Evolutionary conservation across 129 eudicot species (phyloP).

Genomic region (Kitagawia praeruptora): DNA sequence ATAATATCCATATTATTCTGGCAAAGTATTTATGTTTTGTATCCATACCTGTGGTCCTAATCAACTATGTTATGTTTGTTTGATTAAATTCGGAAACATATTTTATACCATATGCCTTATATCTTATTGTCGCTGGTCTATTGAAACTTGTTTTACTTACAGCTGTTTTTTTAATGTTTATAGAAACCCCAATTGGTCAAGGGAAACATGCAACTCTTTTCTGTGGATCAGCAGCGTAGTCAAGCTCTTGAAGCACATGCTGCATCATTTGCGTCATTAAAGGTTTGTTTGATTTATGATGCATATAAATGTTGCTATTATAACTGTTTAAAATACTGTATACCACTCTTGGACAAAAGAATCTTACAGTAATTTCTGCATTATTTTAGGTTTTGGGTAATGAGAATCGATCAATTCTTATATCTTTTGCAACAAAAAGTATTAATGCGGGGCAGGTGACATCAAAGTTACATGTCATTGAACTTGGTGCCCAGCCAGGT

Average conservation of each 20-base stretch:
- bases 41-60: not conserved
- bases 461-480: slow-evolving; percentile 92
- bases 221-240: slow-evolving; percentile 90
- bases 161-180: not conserved
- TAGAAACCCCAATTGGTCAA: slow-evolving; percentile 86
- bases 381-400: slow-evolving; percentile 68
- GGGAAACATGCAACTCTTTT: slow-evolving; percentile 88
- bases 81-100: not conserved
- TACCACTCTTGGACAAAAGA: not conserved
- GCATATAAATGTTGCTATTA: not conserved
- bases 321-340: no score
- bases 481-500: slow-evolving; percentile 99
- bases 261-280: slow-evolving; percentile 78
- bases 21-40: not conserved
- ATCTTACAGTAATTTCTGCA: slow-evolving; percentile 1
- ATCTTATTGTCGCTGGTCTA: not conserved
- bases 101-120: not conserved
- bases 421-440: slow-evolving; percentile 85
- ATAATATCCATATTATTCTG: not conserved
- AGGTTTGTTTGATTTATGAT: slow-evolving; percentile 26
- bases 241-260: slow-evolving; percentile 98
- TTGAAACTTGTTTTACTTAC: not conserved
- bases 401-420: slow-evolving; percentile 87
- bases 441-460: slow-evolving; percentile 85
- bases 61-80: not conserved